Base-by-base conservation (phyloP, 257 asterid genomes). In the Misopates orontium region DNA sequence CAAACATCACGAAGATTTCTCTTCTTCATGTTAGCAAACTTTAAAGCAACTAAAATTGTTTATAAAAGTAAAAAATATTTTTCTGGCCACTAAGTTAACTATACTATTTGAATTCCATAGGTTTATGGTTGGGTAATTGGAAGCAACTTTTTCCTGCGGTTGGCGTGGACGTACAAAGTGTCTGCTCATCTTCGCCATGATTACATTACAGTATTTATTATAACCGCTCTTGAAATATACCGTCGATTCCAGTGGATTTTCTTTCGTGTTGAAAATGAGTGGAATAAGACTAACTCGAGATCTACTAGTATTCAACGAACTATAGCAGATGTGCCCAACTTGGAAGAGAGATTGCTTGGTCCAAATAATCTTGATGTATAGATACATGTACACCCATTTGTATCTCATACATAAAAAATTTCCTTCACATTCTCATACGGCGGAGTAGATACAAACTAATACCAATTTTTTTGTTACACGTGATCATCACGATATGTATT, bases 171-270 rank as follows among this genome's bases (percentile, higher is more conserved):
- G 0, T 92, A 89, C 85, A 92, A 92, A 79, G 81, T 92, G 16
- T 92, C 98, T 11, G 97, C 96, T 78, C 98, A 92, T 89, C 97
- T 92, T 70, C 95, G 96, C 49, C 93, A 87, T 48, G 87, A 92
- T 74, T 89, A 89, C 79, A 67, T 87, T 63, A 83, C 96, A 0
- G 79, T 92, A 58, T 92, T 92, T 10, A 56, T 96, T 0, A 85
- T 87, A 49, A 80, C 91, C 5, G 95, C 94, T 1, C 70, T 89
- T 53, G 98, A 92, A 74, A 89, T 92, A 52, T 77, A 85, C 60
- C 95, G 97, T 1, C 95, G 98, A 12, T 92, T 85, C 82, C 98
- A 92, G 59, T 89, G 98, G 96, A 94, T 78, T 8, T 92, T 87
- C 88, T 92, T 92, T 69, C 93, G 98, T 0, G 97, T 92, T 55